Conservation (phyloP, 768 basidiomycete genomes). For the Panellus pusillus region DNA sequence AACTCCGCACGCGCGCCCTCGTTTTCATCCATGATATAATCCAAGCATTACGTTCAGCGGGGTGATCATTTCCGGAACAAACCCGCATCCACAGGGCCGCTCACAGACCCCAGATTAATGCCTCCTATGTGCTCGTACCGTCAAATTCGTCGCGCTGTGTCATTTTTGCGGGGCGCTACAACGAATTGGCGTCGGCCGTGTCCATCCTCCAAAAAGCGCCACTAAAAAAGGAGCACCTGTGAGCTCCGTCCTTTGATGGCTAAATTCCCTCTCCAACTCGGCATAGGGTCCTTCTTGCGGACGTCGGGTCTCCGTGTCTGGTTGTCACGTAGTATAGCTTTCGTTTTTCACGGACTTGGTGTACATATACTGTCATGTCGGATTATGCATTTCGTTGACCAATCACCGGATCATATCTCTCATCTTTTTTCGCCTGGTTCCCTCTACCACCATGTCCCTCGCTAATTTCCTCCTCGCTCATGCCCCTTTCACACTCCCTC, state of each 20-base stretch:
- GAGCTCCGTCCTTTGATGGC: conserved; percentile 28
- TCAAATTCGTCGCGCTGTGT: conserved; percentile 61
- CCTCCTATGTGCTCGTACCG: conserved; percentile 63
- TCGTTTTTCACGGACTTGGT: not conserved
- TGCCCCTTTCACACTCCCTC: conserved; percentile 59
- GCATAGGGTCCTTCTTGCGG: conserved; percentile 42
- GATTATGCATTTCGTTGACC: conserved; percentile 27
- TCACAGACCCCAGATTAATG: conserved; percentile 45
- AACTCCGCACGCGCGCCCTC: conserved; percentile 60
- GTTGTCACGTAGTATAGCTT: conserved; percentile 48
- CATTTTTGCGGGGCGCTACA: conserved; percentile 41
- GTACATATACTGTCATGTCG: conserved; percentile 25
- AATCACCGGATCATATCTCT: no score
- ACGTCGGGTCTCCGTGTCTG: conserved; percentile 53
- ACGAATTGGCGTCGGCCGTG: conserved; percentile 41
- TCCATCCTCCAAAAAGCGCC: conserved; percentile 47
- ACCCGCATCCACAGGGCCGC: conserved; percentile 4
- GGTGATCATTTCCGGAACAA: conserved; percentile 38
- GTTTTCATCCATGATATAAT: conserved; percentile 65
- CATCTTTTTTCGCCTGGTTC: no score
- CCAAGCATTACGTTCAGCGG: conserved; percentile 57
- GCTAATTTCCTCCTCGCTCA: conserved; percentile 68
- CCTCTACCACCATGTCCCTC: conserved; percentile 62
- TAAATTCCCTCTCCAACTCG: conserved; percentile 28
- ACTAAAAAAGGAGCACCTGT: conserved; percentile 38